These are phyloP conservation scores for Cladobotryum mycophilum DNA, from an alignment of 2,329 filamentous ascomycete species.

Conservation along the genomic window DNA sequence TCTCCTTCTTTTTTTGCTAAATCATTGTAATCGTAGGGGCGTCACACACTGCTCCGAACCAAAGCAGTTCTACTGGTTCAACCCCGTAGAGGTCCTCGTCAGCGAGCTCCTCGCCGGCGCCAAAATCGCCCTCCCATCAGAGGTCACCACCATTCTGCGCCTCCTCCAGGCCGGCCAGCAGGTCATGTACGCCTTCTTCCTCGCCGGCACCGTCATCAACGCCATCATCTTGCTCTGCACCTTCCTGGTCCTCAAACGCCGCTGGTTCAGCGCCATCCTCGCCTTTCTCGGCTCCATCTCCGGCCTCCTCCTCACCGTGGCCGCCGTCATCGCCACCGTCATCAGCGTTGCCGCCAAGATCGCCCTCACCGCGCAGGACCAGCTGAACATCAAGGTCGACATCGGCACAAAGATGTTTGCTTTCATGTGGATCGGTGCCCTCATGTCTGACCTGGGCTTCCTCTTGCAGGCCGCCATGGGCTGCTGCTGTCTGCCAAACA, in stretches of 20 bases:
- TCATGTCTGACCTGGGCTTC: slow-evolving; percentile 61
- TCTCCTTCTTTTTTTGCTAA: too few species aligned
- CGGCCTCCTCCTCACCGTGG: slow-evolving; percentile 61
- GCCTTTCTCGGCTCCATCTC: slow-evolving; percentile 61
- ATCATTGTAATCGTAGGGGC: slow-evolving; percentile 53
- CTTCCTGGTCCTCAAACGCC: slow-evolving; percentile 47
- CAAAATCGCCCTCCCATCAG: slow-evolving; percentile 70
- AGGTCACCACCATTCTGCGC: slow-evolving; percentile 66
- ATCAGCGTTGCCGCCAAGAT: slow-evolving; percentile 79
- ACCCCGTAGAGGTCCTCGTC: slow-evolving; percentile 76
- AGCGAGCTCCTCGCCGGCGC: slow-evolving; percentile 76
- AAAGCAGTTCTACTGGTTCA: slow-evolving; percentile 76
- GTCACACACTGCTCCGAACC: slow-evolving; percentile 71
- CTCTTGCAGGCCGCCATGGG: slow-evolving; percentile 68
- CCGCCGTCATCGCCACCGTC: slow-evolving; percentile 69
- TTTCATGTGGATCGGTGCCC: slow-evolving; percentile 83
- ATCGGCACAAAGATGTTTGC: slow-evolving; percentile 71
- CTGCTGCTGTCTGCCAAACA: slow-evolving; percentile 58
- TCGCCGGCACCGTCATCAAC: slow-evolving; percentile 62
- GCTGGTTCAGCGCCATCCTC: slow-evolving; percentile 61
- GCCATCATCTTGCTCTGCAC: slow-evolving; percentile 66
- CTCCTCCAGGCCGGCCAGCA: slow-evolving; percentile 70
- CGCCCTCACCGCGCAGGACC: slow-evolving; percentile 62
- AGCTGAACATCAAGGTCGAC: slow-evolving; percentile 68
- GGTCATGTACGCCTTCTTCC: slow-evolving; percentile 86